phyloP scores from a whole-genome alignment of 2,329 filamentous ascomycete species.

The Arthrinium puccinioides region DNA sequence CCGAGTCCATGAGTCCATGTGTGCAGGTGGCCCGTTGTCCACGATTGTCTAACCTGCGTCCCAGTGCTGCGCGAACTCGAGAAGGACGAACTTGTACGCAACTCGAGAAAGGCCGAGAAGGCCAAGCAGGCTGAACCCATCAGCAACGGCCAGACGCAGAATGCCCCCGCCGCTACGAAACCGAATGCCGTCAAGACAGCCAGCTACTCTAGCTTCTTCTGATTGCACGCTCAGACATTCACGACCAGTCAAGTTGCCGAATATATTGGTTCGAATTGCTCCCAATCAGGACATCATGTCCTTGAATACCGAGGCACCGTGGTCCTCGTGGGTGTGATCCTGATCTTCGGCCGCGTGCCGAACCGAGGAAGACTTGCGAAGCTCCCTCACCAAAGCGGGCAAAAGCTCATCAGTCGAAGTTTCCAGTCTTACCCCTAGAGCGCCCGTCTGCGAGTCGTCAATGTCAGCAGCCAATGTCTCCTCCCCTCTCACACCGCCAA shows the following conservation, averaged over 20 bases:
- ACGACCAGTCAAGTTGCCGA: not conserved
- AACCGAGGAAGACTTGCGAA: constrained; percentile 27
- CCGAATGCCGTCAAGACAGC: constrained; percentile 6
- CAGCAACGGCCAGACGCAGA: constrained; percentile 13
- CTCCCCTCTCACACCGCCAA: constrained; percentile 77
- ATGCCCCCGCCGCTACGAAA: constrained; percentile 11
- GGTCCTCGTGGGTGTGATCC: constrained; percentile 15
- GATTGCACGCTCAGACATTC: constrained; percentile 10
- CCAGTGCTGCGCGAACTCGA: constrained; percentile 63
- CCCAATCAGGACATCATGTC: constrained; percentile 54
- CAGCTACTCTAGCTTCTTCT: constrained; percentile 44
- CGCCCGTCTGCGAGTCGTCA: constrained; percentile 41
- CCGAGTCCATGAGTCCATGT: too few relatives aligned
- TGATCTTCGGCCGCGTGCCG: constrained; percentile 9
- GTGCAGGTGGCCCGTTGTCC: too few relatives aligned
- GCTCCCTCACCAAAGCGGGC: constrained; percentile 46
- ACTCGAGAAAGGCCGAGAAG: constrained; percentile 37
- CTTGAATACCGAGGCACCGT: constrained; percentile 39
- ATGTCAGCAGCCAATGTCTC: constrained; percentile 60
- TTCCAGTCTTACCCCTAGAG: constrained; percentile 48
- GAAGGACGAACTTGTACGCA: constrained; percentile 39
- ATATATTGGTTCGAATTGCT: not conserved
- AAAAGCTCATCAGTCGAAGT: constrained; percentile 50
- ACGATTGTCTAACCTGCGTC: too few relatives aligned
- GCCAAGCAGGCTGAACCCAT: constrained; percentile 29